A percentile compares a stretch with the other conserved stretches of the same genome.
These are phyloP conservation scores for Fusarium pseudonygamai DNA, from an alignment of 2,329 filamentous ascomycete genomes.

Conservation along the genomic window DNA sequence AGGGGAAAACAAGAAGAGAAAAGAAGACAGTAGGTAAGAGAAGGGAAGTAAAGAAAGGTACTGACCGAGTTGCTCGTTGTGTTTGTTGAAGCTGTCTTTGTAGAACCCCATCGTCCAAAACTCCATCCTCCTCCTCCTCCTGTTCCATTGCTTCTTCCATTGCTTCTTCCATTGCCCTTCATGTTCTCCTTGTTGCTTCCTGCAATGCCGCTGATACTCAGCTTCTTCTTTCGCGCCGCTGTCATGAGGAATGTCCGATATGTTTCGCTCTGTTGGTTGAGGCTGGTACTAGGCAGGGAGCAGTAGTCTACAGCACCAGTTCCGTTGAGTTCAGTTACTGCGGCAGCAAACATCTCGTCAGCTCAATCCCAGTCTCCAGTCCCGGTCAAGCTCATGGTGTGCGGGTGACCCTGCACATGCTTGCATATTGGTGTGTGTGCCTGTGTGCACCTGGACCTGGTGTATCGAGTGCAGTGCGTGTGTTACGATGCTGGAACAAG, in stretches of 20 bases:
- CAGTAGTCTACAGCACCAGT: not conserved
- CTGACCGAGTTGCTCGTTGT: slow-evolving; percentile 13
- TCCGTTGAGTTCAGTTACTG: not conserved
- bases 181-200: slow-evolving; percentile 25
- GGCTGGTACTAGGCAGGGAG: slow-evolving; percentile 1
- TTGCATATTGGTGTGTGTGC: slow-evolving; percentile 9
- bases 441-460: not conserved
- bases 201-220: slow-evolving; percentile 30
- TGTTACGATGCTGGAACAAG: slow-evolving; percentile 11
- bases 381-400: not conserved
- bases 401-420: slow-evolving; percentile 2
- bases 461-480: not conserved
- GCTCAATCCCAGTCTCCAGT: slow-evolving; percentile 1
- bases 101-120: slow-evolving; percentile 32
- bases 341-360: slow-evolving; percentile 11
- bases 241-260: slow-evolving; percentile 13
- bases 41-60: not conserved
- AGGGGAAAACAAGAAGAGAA: not conserved
- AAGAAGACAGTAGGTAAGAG: not conserved
- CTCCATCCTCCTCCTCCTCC: slow-evolving; percentile 29
- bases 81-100: slow-evolving; percentile 17
- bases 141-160: slow-evolving; percentile 8
- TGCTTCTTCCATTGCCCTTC: slow-evolving; percentile 20
- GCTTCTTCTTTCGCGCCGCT: slow-evolving; percentile 25
- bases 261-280: not conserved